Conservation (phyloP, 495 filamentous ascomycete species). For the Penicillium bialowiezense region DNA sequence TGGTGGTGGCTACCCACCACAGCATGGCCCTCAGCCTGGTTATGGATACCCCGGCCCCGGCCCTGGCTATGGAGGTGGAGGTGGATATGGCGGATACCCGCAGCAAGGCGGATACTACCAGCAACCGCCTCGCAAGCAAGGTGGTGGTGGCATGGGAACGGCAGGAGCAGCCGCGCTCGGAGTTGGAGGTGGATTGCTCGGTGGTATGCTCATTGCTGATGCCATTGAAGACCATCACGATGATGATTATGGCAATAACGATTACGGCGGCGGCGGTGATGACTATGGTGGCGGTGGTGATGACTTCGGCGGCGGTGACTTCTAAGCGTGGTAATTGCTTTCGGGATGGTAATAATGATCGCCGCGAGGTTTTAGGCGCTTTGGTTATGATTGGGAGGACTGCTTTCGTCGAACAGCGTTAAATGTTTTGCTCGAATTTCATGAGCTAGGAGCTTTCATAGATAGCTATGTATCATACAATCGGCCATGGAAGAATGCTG, state of each 20-base stretch:
- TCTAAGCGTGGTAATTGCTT: constrained; percentile 32
- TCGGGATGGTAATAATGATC: neutral
- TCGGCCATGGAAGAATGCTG: neutral
- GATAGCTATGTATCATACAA: constrained; percentile 9
- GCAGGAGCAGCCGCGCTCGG: constrained; percentile 73
- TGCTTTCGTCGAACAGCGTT: constrained; percentile 7
- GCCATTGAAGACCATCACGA: constrained; percentile 47
- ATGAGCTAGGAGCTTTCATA: constrained; percentile 1
- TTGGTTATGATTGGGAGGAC: neutral
- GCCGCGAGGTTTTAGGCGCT: constrained; percentile 2
- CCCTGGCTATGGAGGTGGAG: constrained; percentile 32
- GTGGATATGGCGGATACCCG: constrained; percentile 33
- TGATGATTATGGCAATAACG: constrained; percentile 46
- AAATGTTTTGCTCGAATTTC: neutral
- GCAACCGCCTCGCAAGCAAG: constrained; percentile 26
- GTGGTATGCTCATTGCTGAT: constrained; percentile 65
- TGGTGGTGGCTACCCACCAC: constrained; percentile 35
- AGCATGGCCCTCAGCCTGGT: constrained; percentile 27
- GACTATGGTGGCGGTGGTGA: constrained; percentile 46
- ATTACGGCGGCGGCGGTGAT: constrained; percentile 31
- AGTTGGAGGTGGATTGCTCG: constrained; percentile 71
- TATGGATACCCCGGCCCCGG: constrained; percentile 37
- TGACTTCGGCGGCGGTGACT: constrained; percentile 52
- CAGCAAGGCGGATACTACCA: constrained; percentile 44
- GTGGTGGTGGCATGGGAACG: constrained; percentile 57